Evolutionary conservation across 306 rosid species (phyloP), one percentile per base, ranked within the genome.

Genomic region (Rosa chinensis): DNA sequence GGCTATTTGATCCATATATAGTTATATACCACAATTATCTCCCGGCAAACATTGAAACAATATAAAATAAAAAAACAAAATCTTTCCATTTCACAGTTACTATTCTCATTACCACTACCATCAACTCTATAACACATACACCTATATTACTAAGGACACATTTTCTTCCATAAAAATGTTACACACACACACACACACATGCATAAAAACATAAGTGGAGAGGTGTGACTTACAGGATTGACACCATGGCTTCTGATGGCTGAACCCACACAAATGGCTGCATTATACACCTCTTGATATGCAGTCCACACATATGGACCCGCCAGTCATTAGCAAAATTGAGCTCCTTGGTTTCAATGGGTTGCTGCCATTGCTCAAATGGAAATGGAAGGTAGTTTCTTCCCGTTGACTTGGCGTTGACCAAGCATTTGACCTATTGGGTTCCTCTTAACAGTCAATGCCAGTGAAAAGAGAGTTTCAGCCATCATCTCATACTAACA

Each of bases 381-480:
- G 44, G 37, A 76, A 79, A 2, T n/a, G 12, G 0, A 44, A 61
- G 71, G 14, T 80, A 92, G 97, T 93, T 92, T 82, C 52, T 88
- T 89, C 16, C 92, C 89, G 3, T 68, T 84, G 82, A 85, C 83
- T 75, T 88, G 86, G 69, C 97, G 93, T 72, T 85, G 82, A 42
- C 98, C 98, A 49, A 94, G 88, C 96, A 94, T 86, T 64, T 79
- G 93, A 63, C 72, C 78, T 73, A 70, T 79, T 25, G 94, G 97
- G 79, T 76, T 85, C 83, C 85, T 94, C 89, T 89, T 83, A 72
- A 71, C 95, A n/a, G 78, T 82, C 90, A 64, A 97, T 94, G 85
- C 78, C 10, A 81, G 70, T 42, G 39, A 73, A n/a, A n/a, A n/a
- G n/a, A 83, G 50, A 74, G 76, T 67, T 82, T 81, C 25, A 67